These are phyloP conservation scores for Suillus luteus DNA, from an alignment of 768 basidiomycete species.

Conservation along the genomic window DNA sequence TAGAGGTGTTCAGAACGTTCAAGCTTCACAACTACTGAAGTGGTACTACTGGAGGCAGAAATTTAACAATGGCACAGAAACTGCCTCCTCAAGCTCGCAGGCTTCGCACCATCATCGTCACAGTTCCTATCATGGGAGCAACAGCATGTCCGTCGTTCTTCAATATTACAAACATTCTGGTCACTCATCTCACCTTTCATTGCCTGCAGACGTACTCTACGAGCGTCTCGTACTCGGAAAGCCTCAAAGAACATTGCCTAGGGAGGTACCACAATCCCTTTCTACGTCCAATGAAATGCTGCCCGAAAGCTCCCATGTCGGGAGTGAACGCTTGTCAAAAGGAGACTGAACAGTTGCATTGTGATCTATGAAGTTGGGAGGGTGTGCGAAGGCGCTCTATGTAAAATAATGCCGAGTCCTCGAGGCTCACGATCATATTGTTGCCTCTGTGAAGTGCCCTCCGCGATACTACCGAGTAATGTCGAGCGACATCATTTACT, in stretches of 20 bases:
- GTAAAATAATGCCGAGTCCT: slow-evolving; percentile 16
- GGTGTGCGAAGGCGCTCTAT: slow-evolving; percentile 15
- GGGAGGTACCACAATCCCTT: slow-evolving; percentile 1
- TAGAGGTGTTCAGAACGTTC: no score
- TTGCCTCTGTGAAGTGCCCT: slow-evolving; percentile 12
- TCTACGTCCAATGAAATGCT: slow-evolving; percentile 13
- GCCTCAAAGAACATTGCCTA: slow-evolving; percentile 43
- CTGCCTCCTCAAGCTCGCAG: slow-evolving; percentile 47
- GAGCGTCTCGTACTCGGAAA: slow-evolving; percentile 61
- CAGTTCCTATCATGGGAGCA: slow-evolving; percentile 64
- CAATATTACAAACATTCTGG: slow-evolving; percentile 6
- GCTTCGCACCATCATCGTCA: slow-evolving; percentile 57
- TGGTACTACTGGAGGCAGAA: background rate
- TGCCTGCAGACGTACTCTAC: slow-evolving; percentile 58
- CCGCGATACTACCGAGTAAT: background rate
- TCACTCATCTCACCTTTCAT: slow-evolving; percentile 11
- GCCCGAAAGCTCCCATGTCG: slow-evolving; percentile 9
- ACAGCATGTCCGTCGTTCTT: slow-evolving; percentile 52
- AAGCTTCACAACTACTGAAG: background rate
- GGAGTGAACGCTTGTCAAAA: slow-evolving; percentile 1
- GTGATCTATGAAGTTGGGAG: slow-evolving; percentile 12
- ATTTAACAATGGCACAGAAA: slow-evolving; percentile 28
- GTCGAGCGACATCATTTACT: slow-evolving; percentile 20
- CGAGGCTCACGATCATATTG: slow-evolving; percentile 28
- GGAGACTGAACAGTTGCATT: background rate